A percentile compares a stretch with the other conserved stretches of the same genome.
Evolutionary conservation across 345 rosid genomes (phyloP).

Genomic region (Excoecaria cochinchinensis): DNA sequence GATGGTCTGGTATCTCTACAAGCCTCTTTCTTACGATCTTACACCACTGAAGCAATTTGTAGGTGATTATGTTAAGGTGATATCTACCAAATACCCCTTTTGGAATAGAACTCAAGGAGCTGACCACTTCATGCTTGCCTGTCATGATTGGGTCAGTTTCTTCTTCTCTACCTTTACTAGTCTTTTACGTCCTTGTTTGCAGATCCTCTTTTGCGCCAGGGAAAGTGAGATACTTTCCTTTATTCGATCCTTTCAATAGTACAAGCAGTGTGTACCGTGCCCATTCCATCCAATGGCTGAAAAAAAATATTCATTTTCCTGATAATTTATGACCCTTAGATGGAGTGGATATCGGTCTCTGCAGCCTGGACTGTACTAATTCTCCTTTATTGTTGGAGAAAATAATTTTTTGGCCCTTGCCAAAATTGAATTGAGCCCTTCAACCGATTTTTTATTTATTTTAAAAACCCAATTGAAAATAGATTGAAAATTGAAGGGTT

Average conservation of each 20-base stretch:
- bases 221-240: neutral
- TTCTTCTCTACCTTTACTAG: neutral
- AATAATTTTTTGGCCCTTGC: no score
- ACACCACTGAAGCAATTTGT: conserved; percentile 54
- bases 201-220: neutral
- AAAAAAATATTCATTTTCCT: no score
- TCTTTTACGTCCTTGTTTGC: neutral
- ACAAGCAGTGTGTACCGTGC: no score
- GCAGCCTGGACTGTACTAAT: no score
- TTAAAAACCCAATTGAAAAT: no score
- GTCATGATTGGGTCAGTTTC: conserved; percentile 78
- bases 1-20: conserved; percentile 69
- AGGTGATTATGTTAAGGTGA: conserved; percentile 57
- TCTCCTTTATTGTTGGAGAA: no score
- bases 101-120: conserved; percentile 80
- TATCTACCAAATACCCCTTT: conserved; percentile 66
- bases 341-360: no score
- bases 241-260: neutral
- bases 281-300: no score
- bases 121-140: conserved; percentile 88
- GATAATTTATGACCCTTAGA: no score
- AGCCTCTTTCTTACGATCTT: conserved; percentile 35
- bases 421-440: no score
- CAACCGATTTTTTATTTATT: no score
- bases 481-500: no score